Percentiles rank a stretch among this genome's conserved stretches.
Evolutionary conservation across 1,284 basidiomycete genomes (phyloP).

Genomic region (Boletus sp.): DNA sequence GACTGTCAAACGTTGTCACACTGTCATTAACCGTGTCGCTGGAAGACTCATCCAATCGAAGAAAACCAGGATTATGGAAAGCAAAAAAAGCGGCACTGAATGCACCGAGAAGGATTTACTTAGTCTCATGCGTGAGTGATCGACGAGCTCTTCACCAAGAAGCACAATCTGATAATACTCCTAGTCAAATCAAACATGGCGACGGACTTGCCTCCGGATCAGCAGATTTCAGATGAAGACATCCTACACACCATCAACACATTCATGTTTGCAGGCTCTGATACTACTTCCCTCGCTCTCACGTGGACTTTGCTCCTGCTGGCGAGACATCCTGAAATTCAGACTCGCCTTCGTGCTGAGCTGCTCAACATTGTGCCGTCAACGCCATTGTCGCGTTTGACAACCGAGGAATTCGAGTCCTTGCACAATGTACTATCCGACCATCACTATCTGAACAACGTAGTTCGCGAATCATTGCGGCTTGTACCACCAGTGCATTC

Average conservation of each 20-base stretch:
- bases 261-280: slow-evolving; percentile 83
- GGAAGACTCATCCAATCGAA: slow-evolving; percentile 69
- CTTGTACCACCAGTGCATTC: slow-evolving; percentile 79
- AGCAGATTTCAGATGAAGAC: slow-evolving; percentile 77
- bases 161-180: slow-evolving; percentile 5
- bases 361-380: slow-evolving; percentile 44
- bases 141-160: background rate
- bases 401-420: slow-evolving; percentile 56
- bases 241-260: slow-evolving; percentile 81
- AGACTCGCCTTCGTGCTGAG: slow-evolving; percentile 62
- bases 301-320: slow-evolving; percentile 76
- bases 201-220: slow-evolving; percentile 55
- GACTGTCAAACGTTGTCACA: slow-evolving; percentile 52
- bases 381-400: slow-evolving; percentile 38
- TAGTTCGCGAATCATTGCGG: slow-evolving; percentile 69
- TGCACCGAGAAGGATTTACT: slow-evolving; percentile 63
- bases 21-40: slow-evolving; percentile 61
- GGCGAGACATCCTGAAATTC: slow-evolving; percentile 57
- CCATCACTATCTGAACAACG: slow-evolving; percentile 73
- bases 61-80: slow-evolving; percentile 60
- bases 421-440: slow-evolving; percentile 54
- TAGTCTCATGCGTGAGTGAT: slow-evolving; percentile 54
- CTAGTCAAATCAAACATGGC: slow-evolving; percentile 72
- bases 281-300: slow-evolving; percentile 74
- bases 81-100: slow-evolving; percentile 43